These are phyloP conservation scores for Aspergillus intermedius DNA, from an alignment of 2,329 filamentous ascomycete genomes.

Conservation along the genomic window DNA sequence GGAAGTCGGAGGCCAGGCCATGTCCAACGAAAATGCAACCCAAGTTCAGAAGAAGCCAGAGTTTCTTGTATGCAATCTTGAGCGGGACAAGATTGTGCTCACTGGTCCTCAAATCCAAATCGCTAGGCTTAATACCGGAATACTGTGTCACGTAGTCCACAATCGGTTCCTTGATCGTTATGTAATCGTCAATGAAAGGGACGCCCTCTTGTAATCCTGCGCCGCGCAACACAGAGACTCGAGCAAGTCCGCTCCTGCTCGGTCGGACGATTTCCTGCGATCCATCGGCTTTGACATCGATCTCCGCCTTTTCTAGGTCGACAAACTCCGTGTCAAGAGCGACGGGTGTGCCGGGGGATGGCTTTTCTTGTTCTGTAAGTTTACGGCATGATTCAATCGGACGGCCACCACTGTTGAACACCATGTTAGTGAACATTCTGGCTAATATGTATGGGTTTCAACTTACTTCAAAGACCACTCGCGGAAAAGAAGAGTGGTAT, in stretches of 20 bases:
- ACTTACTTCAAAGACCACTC: slow-evolving; percentile 54
- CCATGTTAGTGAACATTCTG: too few species aligned
- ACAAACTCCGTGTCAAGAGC: slow-evolving; percentile 97
- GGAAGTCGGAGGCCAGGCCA: slow-evolving; percentile 89
- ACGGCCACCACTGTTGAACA: slow-evolving; percentile 24
- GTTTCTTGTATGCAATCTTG: slow-evolving; percentile 93
- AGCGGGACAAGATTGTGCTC: slow-evolving; percentile 77
- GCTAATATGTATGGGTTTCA: neutral
- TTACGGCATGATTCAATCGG: slow-evolving; percentile 34
- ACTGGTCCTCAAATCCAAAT: slow-evolving; percentile 72
- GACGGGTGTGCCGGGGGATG: slow-evolving; percentile 65
- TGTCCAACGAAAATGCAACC: slow-evolving; percentile 93
- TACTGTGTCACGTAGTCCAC: slow-evolving; percentile 94
- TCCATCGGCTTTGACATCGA: slow-evolving; percentile 92
- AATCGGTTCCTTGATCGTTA: slow-evolving; percentile 80
- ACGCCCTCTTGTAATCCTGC: slow-evolving; percentile 67
- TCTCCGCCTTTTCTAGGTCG: slow-evolving; percentile 82
- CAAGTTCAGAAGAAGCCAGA: slow-evolving; percentile 92
- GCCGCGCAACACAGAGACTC: slow-evolving; percentile 83
- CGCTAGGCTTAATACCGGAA: slow-evolving; percentile 80
- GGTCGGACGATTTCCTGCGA: slow-evolving; percentile 87
- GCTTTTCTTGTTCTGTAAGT: slow-evolving; percentile 53
- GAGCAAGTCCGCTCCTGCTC: slow-evolving; percentile 82
- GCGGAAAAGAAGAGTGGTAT: slow-evolving; percentile 76
- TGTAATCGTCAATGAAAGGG: slow-evolving; percentile 97